Base-by-base conservation (phyloP, 495 filamentous ascomycete species). In the Penicillium egyptiacum region DNA sequence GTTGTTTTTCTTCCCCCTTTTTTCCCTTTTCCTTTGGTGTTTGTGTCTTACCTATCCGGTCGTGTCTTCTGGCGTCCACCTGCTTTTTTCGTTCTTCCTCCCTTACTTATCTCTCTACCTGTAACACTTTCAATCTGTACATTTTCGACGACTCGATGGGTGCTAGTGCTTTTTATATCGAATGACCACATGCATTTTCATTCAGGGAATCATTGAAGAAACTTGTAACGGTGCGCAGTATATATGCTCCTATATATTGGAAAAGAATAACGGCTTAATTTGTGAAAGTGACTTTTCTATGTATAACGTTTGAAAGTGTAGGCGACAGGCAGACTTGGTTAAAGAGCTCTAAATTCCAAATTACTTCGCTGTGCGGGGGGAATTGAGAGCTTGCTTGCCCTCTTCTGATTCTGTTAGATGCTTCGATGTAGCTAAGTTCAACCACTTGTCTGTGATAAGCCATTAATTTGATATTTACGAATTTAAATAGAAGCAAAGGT, bases 101-200 rank as follows among this genome's bases (percentile, higher is more conserved):
- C 41, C 25, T 14, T 64, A 50, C 47, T 45, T 50, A 54, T 22
- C 48, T 60, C 22, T 44, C 55, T 25, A 46, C 42, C 53, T 66
- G 60, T 68, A 66, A 51, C 56, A 66, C 56, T 64, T 52, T 58
- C 57, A 53, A 52, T 58, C 30, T 66, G 63, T 65, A 68, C 53
- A 68, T 66, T 58, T 55, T 58, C 57, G 50, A 68, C 48, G 57
- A 68, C 43, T 57, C 53, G 49, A 58, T 50, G 56, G 62, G 59
- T 63, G 59, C 52, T 58, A 35, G 48, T 48, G 28, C 39, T 47
- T 51, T 51, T 47, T 46, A 56, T 60, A 65, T 58, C 58, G 62
- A 65, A 67, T 60, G 62, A 57, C 58, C 50, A 52, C 53, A 62
- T 52, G 46, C 59, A 58, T 64, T 51, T 31, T 33, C 50, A 55